Evolutionary conservation across 2,329 filamentous ascomycete genomes (phyloP), one percentile per base, ranked within the genome.

Genomic region (Botrytis tulipae): DNA sequence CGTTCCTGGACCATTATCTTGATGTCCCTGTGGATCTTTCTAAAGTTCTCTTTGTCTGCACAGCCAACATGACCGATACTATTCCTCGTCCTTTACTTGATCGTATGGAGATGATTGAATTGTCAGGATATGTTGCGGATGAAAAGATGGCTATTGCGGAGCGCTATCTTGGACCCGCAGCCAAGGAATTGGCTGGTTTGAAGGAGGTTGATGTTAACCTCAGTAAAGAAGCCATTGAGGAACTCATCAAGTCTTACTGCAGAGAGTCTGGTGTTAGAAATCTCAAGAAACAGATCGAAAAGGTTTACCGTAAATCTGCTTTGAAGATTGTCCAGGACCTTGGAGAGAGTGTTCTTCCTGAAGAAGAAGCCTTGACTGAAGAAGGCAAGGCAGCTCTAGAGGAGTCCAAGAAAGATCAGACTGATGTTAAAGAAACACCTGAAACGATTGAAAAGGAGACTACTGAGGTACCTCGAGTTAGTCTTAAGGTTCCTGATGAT

Each of bases 131-230:
- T 80, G 95, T 99, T 69, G 91, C 95, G 0, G 95, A 99, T 77
- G 96, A 99, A 87, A 99, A 99, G 87, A 98, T 97, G 90, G 95
- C 96, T 4, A 99, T 99, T 79, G 96, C 96, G 5, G 92, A 99
- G 81, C 89, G 90, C 77, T 99, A 99, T 80, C 89, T 99, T 40
- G 93, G 93, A 0, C 96, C 96, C 12, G 92, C 94, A 66, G 96
- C 97, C n/a, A 97, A 97, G 83, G 95, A 98, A 76, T 86, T 97
- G 74, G 95, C 94, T 54, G 96, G 96, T 42, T 85, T 99, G 75
- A 94, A 97, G 81, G 89, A 96, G 32, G 95, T 95, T 32, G 92
- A 98, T 80, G 95, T 99, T n/a, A 86, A 86, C n/a, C 86, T 99
- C 61, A 91, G 90, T 75, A 91, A 94, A 78, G 92, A 93, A 73